Percentiles rank a stretch among this genome's conserved stretches.
Evolutionary conservation across 768 basidiomycete species (phyloP).

Genomic region (Xerocomus brunneocitrinus): DNA sequence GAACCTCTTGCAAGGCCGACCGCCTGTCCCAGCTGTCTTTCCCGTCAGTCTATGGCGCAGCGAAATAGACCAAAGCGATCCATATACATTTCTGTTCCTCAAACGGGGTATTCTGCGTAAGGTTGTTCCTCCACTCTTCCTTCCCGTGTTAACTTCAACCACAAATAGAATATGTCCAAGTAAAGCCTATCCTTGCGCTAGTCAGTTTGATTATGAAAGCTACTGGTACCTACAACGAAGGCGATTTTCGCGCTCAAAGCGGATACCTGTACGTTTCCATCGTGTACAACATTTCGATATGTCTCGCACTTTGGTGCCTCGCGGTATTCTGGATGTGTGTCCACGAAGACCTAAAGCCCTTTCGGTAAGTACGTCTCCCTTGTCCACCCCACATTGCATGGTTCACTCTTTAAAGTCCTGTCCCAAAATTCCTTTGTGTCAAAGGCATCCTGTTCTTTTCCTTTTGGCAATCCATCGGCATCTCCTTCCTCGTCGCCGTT

Average conservation of each 20-base stretch:
- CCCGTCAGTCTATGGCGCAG: slow-evolving; percentile 78
- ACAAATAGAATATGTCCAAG: slow-evolving; percentile 85
- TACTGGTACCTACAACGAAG: slow-evolving; percentile 83
- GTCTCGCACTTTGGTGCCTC: slow-evolving; percentile 79
- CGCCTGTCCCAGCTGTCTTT: slow-evolving; percentile 82
- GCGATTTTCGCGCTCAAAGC: slow-evolving; percentile 75
- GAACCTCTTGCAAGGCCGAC: slow-evolving; percentile 87
- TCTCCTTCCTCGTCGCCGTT: slow-evolving; percentile 86
- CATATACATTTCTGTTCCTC: slow-evolving; percentile 87
- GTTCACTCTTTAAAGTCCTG: slow-evolving; percentile 48
- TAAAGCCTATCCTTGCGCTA: slow-evolving; percentile 87
- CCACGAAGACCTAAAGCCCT: slow-evolving; percentile 82
- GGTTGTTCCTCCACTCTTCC: slow-evolving; percentile 11
- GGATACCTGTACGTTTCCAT: slow-evolving; percentile 91
- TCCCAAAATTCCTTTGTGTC: slow-evolving; percentile 97
- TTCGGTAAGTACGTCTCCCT: slow-evolving; percentile 48
- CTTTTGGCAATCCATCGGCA: slow-evolving; percentile 90
- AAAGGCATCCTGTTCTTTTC: slow-evolving; percentile 98
- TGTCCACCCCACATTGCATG: not conserved
- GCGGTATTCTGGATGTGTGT: slow-evolving; percentile 98
- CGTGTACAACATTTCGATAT: slow-evolving; percentile 80
- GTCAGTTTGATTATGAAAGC: slow-evolving; percentile 85
- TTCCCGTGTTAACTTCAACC: not conserved
- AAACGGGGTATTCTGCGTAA: slow-evolving; percentile 93
- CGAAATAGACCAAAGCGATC: slow-evolving; percentile 92